Evolutionary conservation across 73 alveolate genomes (phyloP).

Genomic region (Paramecium biaurelia): DNA sequence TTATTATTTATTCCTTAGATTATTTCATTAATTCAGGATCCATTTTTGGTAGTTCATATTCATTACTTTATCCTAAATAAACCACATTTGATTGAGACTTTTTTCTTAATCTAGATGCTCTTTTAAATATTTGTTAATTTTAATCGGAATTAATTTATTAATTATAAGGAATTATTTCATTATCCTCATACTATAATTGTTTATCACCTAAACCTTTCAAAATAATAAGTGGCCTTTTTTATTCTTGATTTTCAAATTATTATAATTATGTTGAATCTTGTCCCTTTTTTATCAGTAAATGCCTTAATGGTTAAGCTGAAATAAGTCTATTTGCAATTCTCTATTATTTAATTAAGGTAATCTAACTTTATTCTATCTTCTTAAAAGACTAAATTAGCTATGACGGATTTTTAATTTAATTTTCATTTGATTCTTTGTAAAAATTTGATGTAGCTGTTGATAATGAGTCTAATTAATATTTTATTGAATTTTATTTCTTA

Average conservation of each 20-base stretch:
- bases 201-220: background rate
- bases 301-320: constrained; percentile 20
- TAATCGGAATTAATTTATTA: background rate
- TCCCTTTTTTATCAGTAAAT: background rate
- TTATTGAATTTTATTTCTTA: background rate
- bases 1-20: background rate
- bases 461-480: background rate
- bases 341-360: background rate
- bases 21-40: background rate
- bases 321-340: background rate
- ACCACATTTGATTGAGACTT: background rate
- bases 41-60: background rate
- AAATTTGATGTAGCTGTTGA: constrained; percentile 11
- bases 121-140: background rate
- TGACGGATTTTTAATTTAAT: background rate
- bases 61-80: background rate
- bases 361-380: background rate
- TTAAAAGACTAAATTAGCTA: background rate
- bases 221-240: background rate
- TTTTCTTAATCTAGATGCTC: background rate
- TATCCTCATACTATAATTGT: background rate
- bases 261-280: background rate
- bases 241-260: background rate
- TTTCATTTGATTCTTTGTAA: background rate
- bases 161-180: background rate